These are phyloP conservation scores for Phytophthora europaea DNA, from an alignment of 352 stramenopile species.

Conservation along the genomic window DNA sequence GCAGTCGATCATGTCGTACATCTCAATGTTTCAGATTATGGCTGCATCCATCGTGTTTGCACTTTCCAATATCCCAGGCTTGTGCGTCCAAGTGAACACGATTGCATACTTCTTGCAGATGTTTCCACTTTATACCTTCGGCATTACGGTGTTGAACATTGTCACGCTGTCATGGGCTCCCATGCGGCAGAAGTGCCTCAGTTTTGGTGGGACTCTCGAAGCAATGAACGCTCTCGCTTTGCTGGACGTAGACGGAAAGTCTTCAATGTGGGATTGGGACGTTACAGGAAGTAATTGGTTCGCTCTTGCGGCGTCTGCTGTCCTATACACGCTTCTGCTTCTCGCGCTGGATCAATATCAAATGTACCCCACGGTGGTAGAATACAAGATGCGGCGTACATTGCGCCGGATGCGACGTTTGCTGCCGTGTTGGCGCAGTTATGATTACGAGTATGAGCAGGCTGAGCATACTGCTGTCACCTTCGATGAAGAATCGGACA, in stretches of 20 bases:
- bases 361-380: slow-evolving; percentile 76
- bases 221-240: slow-evolving; percentile 4
- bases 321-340: slow-evolving; percentile 65
- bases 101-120: slow-evolving; percentile 59
- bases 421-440: slow-evolving; percentile 24
- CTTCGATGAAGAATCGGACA: slow-evolving; percentile 48
- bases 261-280: slow-evolving; percentile 63
- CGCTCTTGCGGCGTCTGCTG: slow-evolving; percentile 49
- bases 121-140: slow-evolving; percentile 73
- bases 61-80: slow-evolving; percentile 57
- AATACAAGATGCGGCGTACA: slow-evolving; percentile 40
- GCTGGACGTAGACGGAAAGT: slow-evolving; percentile 3
- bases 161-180: slow-evolving; percentile 59
- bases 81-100: slow-evolving; percentile 59
- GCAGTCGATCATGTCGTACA: slow-evolving; percentile 83
- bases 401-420: slow-evolving; percentile 34
- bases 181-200: slow-evolving; percentile 57
- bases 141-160: slow-evolving; percentile 56
- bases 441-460: slow-evolving; percentile 33
- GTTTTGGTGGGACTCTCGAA: slow-evolving; percentile 3
- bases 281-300: slow-evolving; percentile 54
- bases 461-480: slow-evolving; percentile 28
- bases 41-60: slow-evolving; percentile 53
- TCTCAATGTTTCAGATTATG: slow-evolving; percentile 78
- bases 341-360: slow-evolving; percentile 67